Evolutionary conservation across 495 filamentous ascomycete genomes (phyloP).

Genomic region (Glonium stellatum): DNA sequence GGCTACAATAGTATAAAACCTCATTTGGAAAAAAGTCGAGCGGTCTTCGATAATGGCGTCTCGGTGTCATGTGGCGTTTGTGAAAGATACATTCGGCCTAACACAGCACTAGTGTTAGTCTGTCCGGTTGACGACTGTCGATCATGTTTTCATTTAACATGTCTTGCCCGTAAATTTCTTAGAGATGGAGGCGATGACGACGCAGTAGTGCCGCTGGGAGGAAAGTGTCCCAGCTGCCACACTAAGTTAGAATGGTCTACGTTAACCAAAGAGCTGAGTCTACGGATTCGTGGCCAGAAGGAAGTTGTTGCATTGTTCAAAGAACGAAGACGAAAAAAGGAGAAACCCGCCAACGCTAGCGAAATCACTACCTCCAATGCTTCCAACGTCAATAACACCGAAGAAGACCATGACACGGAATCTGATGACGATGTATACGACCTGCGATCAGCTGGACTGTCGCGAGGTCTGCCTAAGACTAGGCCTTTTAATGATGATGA

Average conservation of each 20-base stretch:
- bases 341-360: constrained; percentile 7
- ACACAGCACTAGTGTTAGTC: constrained; percentile 52
- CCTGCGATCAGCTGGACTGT: constrained; percentile 1
- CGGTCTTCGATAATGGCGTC: constrained; percentile 53
- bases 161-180: constrained; percentile 64
- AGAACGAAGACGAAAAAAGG: constrained; percentile 39
- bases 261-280: constrained; percentile 72
- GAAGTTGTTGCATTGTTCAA: constrained; percentile 60
- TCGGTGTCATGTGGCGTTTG: constrained; percentile 62
- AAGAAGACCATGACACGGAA: constrained; percentile 20
- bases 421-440: neutral
- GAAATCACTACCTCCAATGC: neutral
- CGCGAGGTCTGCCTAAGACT: neutral
- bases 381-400: neutral
- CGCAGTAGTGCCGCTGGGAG: constrained; percentile 58
- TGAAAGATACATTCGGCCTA: constrained; percentile 40
- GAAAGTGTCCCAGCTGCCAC: constrained; percentile 67
- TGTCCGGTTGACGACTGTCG: constrained; percentile 64
- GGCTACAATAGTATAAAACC: constrained; percentile 58
- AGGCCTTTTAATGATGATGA: constrained; percentile 2
- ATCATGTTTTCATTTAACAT: constrained; percentile 64
- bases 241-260: constrained; percentile 60
- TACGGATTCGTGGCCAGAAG: constrained; percentile 60
- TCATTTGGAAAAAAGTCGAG: constrained; percentile 65
- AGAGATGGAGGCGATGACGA: constrained; percentile 37